Evolutionary conservation across 805 yeast genomes (phyloP), one percentile per base, ranked within the genome.

Genomic region (Cyberlindnera japonica): DNA sequence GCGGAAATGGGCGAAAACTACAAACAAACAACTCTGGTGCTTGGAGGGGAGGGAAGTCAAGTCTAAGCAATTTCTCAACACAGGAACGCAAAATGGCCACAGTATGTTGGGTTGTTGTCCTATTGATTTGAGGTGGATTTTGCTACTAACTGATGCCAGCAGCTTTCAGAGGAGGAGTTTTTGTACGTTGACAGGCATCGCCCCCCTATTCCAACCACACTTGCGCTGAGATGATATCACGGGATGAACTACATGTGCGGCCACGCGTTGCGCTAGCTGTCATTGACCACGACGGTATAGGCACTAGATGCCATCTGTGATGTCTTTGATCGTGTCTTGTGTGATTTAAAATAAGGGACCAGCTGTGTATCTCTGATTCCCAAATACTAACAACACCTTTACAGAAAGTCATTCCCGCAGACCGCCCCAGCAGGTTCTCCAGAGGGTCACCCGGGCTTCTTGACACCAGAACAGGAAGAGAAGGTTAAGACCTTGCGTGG

Each of bases 361-460:
- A n/a, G n/a, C n/a, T n/a, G n/a, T n/a, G n/a, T n/a, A n/a, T n/a
- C n/a, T n/a, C n/a, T n/a, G n/a, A n/a, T n/a, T n/a, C n/a, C n/a
- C 22, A 21, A 26, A 21, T 39, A 41, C 39, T 35, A 36, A 40
- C 42, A 33, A 14, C 19, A n/a, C 33, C 15, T 13, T 9, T 4
- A 38, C 32, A 53, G 60, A 39, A 50, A 40, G 19, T 80, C 89
- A n/a, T 83, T 72, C 60, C 93, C 95, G 21, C 90, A 84, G 59
- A 64, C 59, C 14, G 71, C 79, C 35, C 80, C 83, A n/a, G 72
- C 77, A 17, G 75, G 79, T 14, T 63, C 75, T 5, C 77, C 75
- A 47, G 69, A 85, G 19, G 97, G 97, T 5, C 81, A 78, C 63
- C 88, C 95, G 20, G 95, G 96, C 22, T 78, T 77, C 56, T 68